Conservation (phyloP, 2,329 filamentous ascomycete species). For the Fusarium irregulare region DNA sequence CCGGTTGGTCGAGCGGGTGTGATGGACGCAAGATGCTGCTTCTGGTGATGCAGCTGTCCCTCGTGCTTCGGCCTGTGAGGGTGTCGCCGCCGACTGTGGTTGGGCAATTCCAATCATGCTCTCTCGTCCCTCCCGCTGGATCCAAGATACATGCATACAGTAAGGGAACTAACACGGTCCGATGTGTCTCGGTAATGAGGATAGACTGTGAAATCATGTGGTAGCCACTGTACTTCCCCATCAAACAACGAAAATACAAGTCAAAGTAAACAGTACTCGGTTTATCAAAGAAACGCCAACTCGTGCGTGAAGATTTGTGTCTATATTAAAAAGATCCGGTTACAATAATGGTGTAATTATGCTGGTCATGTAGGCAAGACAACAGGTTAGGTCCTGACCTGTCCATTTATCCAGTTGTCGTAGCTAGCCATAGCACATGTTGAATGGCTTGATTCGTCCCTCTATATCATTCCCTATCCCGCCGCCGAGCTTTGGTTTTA, state of each 20-base stretch:
- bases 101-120: constrained; percentile 16
- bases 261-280: background rate
- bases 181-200: constrained; percentile 24
- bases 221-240: background rate
- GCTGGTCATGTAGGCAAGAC: constrained; percentile 19
- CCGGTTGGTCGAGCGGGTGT: constrained; percentile 38
- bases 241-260: background rate
- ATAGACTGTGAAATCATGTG: constrained; percentile 3
- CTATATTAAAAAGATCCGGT: constrained; percentile 16
- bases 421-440: constrained; percentile 50
- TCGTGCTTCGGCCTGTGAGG: constrained; percentile 24
- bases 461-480: constrained; percentile 41
- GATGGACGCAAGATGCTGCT: constrained; percentile 39
- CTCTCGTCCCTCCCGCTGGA: background rate
- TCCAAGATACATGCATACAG: background rate
- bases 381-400: constrained; percentile 12
- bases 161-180: constrained; percentile 6
- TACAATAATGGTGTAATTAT: constrained; percentile 21
- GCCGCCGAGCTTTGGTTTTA: constrained; percentile 43
- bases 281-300: background rate
- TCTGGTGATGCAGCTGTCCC: constrained; percentile 32
- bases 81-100: constrained; percentile 14
- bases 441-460: constrained; percentile 46
- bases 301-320: constrained; percentile 10
- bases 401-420: constrained; percentile 16